Conservation (phyloP, 345 rosid genomes). For the Acer campestre region DNA sequence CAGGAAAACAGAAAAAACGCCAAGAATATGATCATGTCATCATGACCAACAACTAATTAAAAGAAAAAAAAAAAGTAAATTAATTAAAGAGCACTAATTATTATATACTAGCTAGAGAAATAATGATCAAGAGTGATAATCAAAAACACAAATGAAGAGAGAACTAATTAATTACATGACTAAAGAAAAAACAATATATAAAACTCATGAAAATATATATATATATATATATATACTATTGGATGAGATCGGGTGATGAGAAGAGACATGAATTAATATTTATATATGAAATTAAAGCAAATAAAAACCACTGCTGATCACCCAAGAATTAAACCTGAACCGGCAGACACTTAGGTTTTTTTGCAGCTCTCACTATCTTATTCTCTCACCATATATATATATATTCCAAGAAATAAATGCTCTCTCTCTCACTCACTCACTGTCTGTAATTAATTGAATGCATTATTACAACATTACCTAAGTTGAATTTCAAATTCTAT, state of each 20-base stretch:
- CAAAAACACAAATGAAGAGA: no score
- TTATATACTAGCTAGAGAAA: no score
- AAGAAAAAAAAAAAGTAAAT: background rate
- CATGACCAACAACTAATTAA: background rate
- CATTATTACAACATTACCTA: slow-evolving; percentile 17
- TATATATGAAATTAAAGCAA: background rate
- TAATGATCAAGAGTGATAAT: slow-evolving; percentile 2
- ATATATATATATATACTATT: no score
- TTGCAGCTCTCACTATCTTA: slow-evolving; percentile 17
- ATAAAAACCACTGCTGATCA: slow-evolving; percentile 27
- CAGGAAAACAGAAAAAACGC: no score
- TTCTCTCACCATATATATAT: slow-evolving; percentile 26
- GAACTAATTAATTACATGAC: no score
- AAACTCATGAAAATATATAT: no score
- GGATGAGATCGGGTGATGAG: background rate
- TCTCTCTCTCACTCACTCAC: background rate
- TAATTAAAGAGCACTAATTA: background rate
- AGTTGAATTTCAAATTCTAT: slow-evolving; percentile 29
- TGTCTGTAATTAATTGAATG: slow-evolving; percentile 9
- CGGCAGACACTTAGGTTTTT: slow-evolving; percentile 51
- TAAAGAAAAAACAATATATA: no score
- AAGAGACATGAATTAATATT: background rate
- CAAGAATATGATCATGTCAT: background rate
- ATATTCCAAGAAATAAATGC: slow-evolving; percentile 34
- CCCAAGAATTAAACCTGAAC: slow-evolving; percentile 36